Conservation (phyloP, 177 flowering plant genomes). For the Vitis hybrid region DNA sequence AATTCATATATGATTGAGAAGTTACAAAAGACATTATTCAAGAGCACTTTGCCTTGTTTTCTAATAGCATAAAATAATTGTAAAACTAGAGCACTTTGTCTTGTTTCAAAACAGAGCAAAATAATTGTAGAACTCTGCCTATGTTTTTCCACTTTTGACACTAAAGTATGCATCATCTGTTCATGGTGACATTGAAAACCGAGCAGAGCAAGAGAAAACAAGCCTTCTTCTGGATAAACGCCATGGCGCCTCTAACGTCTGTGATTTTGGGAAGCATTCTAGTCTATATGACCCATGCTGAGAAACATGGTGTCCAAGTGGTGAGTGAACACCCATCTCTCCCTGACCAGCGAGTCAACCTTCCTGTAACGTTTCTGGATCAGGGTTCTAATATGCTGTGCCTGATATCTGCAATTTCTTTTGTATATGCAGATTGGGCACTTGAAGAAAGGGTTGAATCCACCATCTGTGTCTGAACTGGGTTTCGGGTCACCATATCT, state of each 20-base stretch:
- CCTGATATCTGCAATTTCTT: too few relatives aligned
- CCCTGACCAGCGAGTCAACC: neutral
- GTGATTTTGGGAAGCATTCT: slow-evolving; percentile 47
- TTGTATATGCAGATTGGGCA: slow-evolving; percentile 51
- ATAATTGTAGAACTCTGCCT: too few relatives aligned
- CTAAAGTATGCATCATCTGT: neutral
- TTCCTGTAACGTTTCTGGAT: too few relatives aligned
- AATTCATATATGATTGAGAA: too few relatives aligned
- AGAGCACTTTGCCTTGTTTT: too few relatives aligned
- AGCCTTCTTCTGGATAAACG: slow-evolving; percentile 48
- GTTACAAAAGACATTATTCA: too few relatives aligned
- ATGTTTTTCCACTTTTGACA: too few relatives aligned
- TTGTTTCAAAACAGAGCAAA: too few relatives aligned
- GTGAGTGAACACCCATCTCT: slow-evolving; percentile 18
- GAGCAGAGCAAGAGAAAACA: slow-evolving; percentile 42
- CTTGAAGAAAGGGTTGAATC: slow-evolving; percentile 67
- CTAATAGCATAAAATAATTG: too few relatives aligned
- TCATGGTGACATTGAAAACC: neutral
- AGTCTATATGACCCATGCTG: slow-evolving; percentile 50
- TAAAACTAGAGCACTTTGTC: too few relatives aligned
- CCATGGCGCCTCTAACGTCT: slow-evolving; percentile 52
- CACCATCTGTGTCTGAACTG: slow-evolving; percentile 41
- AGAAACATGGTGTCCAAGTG: slow-evolving; percentile 53
- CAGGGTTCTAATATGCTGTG: too few relatives aligned
- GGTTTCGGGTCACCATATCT: slow-evolving; percentile 40